Evolutionary conservation across 805 yeast species (phyloP).

Genomic region (Starmerella stellata): DNA sequence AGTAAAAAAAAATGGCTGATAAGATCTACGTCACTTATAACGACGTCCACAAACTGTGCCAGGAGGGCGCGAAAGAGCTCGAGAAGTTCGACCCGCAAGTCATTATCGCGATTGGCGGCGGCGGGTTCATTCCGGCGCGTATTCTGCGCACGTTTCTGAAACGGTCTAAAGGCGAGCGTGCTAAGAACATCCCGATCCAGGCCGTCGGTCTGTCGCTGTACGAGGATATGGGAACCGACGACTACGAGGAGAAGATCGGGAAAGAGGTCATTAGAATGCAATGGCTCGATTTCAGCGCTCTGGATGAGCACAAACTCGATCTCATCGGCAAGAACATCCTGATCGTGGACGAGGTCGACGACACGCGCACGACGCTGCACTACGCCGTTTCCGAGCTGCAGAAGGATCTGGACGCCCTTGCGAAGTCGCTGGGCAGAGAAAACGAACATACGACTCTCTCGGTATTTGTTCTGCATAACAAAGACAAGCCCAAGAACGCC

Average conservation of each 20-base stretch:
- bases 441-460: slow-evolving; percentile 49
- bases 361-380: slow-evolving; percentile 75
- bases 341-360: slow-evolving; percentile 83
- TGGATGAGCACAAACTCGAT: slow-evolving; percentile 50
- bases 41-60: slow-evolving; percentile 67
- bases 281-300: slow-evolving; percentile 70
- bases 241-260: slow-evolving; percentile 41
- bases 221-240: slow-evolving; percentile 49
- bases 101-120: slow-evolving; percentile 88
- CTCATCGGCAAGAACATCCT: slow-evolving; percentile 64
- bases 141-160: slow-evolving; percentile 84
- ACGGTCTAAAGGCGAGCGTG: slow-evolving; percentile 34
- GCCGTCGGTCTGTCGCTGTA: slow-evolving; percentile 85
- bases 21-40: slow-evolving; percentile 53
- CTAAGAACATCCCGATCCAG: slow-evolving; percentile 67
- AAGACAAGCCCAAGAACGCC: slow-evolving; percentile 64
- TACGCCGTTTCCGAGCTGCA: slow-evolving; percentile 64
- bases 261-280: slow-evolving; percentile 73
- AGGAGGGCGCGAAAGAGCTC: slow-evolving; percentile 40
- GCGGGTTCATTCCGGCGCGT: slow-evolving; percentile 96
- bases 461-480: slow-evolving; percentile 69
- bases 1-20: slow-evolving; percentile 16
- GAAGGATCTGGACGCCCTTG: slow-evolving; percentile 45
- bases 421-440: slow-evolving; percentile 38
- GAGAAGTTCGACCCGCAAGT: slow-evolving; percentile 62